These are phyloP conservation scores for Orbilia blumenaviensis DNA, from an alignment of 2,329 filamentous ascomycete genomes.

Conservation along the genomic window DNA sequence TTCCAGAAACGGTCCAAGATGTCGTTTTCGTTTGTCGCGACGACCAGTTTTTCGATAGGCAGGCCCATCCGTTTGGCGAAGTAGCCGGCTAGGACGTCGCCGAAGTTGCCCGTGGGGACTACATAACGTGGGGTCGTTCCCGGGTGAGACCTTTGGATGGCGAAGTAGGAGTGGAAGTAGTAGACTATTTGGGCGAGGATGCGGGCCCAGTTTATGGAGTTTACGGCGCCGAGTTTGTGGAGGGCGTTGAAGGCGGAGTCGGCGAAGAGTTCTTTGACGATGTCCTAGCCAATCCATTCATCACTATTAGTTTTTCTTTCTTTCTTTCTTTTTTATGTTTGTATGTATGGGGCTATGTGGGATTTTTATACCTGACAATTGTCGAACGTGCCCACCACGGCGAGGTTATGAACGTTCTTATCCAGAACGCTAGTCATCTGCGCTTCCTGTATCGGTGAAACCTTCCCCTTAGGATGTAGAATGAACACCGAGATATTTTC, in stretches of 20 bases:
- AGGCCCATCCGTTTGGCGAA: conserved; percentile 92
- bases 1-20: conserved; percentile 96
- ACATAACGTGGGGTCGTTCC: conserved; percentile 78
- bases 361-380: conserved; percentile 85
- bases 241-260: conserved; percentile 83
- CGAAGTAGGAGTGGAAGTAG: conserved; percentile 95
- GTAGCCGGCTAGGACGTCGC: conserved; percentile 91
- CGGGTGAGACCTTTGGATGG: conserved; percentile 71
- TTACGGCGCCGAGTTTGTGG: conserved; percentile 88
- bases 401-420: conserved; percentile 89
- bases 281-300: conserved; percentile 68
- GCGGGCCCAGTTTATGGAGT: conserved; percentile 95
- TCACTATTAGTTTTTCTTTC: background rate
- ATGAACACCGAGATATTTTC: conserved; percentile 98
- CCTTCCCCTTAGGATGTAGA: conserved; percentile 86
- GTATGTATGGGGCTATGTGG: background rate
- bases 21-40: conserved; percentile 97
- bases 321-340: background rate
- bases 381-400: conserved; percentile 90
- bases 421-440: conserved; percentile 97
- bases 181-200: conserved; percentile 97
- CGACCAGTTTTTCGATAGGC: conserved; percentile 84
- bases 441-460: conserved; percentile 90
- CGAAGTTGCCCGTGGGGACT: conserved; percentile 95
- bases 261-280: conserved; percentile 90